These are phyloP conservation scores for Cryptococcus floricola DNA, from an alignment of 1,284 basidiomycete genomes.

Conservation along the genomic window DNA sequence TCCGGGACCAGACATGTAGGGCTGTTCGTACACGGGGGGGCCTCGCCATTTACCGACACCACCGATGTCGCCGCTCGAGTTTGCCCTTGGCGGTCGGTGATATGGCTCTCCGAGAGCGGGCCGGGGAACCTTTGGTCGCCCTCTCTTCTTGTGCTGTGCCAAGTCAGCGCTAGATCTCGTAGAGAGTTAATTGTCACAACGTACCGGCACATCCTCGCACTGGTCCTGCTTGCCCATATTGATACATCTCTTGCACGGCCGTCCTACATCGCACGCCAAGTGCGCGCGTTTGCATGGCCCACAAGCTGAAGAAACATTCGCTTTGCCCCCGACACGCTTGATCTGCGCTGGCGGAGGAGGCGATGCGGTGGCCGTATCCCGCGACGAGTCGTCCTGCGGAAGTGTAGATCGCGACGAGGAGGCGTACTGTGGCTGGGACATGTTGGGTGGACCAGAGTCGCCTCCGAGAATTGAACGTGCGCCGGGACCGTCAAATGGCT, in stretches of 20 bases:
- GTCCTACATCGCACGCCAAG: conserved; percentile 40
- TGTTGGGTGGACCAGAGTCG: not conserved
- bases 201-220: conserved; percentile 47
- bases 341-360: conserved; percentile 9
- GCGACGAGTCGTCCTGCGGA: not conserved
- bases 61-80: conserved; percentile 3
- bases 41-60: conserved; percentile 26
- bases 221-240: conserved; percentile 42
- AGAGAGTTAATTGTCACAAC: conserved; percentile 10
- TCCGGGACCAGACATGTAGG: conserved; percentile 11
- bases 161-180: not conserved
- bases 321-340: conserved; percentile 19
- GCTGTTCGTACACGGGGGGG: conserved; percentile 19
- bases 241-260: conserved; percentile 47
- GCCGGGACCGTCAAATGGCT: conserved; percentile 12
- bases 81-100: conserved; percentile 11
- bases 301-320: conserved; percentile 36
- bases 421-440: not conserved
- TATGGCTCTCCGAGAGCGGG: conserved; percentile 31
- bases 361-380: conserved; percentile 1
- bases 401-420: not conserved
- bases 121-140: conserved; percentile 41
- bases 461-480: conserved; percentile 9
- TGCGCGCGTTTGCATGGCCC: conserved; percentile 45
- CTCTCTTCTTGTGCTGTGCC: conserved; percentile 44